Conservation (phyloP, 441 rosid species). For the Mallotus repandus region DNA sequence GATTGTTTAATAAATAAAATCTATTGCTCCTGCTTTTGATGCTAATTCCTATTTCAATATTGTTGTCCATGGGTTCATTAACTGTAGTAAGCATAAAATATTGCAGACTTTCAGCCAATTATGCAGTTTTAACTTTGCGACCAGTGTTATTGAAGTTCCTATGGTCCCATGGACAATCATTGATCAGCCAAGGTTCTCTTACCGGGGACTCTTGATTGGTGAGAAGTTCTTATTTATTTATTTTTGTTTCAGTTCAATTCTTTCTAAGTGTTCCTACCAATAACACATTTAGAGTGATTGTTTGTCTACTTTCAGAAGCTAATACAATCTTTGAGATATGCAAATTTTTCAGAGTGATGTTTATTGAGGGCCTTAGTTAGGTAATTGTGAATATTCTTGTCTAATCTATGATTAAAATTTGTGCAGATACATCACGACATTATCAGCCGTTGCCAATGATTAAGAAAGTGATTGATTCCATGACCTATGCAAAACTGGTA, state of each 20-base stretch:
- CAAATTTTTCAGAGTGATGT: neutral
- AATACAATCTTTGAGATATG: neutral
- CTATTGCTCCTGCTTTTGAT: slow-evolving; percentile 5
- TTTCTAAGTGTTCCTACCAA: neutral
- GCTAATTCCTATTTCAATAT: slow-evolving; percentile 3
- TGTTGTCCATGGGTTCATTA: slow-evolving; percentile 5
- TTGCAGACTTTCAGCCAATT: slow-evolving; percentile 75
- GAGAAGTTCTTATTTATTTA: slow-evolving; percentile 17
- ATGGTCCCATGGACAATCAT: slow-evolving; percentile 60
- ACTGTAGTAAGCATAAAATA: neutral
- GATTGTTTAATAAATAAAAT: slow-evolving; percentile 5
- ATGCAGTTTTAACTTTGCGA: slow-evolving; percentile 48
- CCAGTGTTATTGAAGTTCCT: slow-evolving; percentile 40
- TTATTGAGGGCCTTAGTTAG: neutral
- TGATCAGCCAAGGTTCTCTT: slow-evolving; percentile 69
- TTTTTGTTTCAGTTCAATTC: neutral
- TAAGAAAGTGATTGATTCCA: slow-evolving; percentile 66
- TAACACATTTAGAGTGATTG: neutral
- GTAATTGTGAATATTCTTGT: slow-evolving; percentile 1
- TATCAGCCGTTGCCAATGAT: slow-evolving; percentile 57
- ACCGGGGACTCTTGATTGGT: slow-evolving; percentile 73
- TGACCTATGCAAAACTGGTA: slow-evolving; percentile 74
- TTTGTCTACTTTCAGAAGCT: neutral
- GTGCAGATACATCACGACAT: slow-evolving; percentile 75
- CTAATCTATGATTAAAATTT: slow-evolving; percentile 16